Conservation (phyloP, 257 asterid species). For the Paulownia fortunei region DNA sequence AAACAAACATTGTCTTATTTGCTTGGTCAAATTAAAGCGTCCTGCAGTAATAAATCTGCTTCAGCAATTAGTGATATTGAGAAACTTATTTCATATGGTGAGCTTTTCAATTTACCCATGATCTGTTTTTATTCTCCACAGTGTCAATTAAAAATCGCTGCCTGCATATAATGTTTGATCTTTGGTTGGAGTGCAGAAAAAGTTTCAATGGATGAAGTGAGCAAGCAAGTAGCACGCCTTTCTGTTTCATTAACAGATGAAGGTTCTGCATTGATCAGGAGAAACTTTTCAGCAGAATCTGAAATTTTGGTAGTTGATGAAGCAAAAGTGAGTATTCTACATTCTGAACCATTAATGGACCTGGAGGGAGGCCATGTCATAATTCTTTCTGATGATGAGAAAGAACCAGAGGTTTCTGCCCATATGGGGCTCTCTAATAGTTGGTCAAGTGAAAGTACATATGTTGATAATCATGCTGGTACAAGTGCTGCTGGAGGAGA, state of each 20-base stretch:
- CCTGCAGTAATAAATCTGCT: conserved; percentile 59
- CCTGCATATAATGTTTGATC: conserved; percentile 19
- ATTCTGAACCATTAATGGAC: conserved; percentile 40
- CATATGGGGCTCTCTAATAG: conserved; percentile 36
- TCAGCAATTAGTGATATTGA: conserved; percentile 60
- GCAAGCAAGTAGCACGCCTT: conserved; percentile 67
- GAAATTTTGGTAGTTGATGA: conserved; percentile 39
- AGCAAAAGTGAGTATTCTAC: conserved; percentile 37
- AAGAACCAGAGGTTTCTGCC: conserved; percentile 53
- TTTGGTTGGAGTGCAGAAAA: conserved; percentile 59
- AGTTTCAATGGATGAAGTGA: conserved; percentile 63
- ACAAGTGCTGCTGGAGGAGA: conserved; percentile 40
- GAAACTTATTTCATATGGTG: conserved; percentile 76
- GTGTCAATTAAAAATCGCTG: conserved; percentile 20
- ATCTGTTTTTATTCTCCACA: conserved; percentile 25
- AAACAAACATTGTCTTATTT: conserved; percentile 70
- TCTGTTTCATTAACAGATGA: conserved; percentile 63
- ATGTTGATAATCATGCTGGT: conserved; percentile 41
- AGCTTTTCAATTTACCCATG: conserved; percentile 38
- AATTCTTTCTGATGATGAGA: conserved; percentile 74
- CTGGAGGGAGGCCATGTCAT: conserved; percentile 49
- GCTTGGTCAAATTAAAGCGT: conserved; percentile 66
- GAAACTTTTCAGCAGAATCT: conserved; percentile 40
- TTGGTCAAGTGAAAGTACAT: conserved; percentile 32
- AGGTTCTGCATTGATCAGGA: conserved; percentile 37